phyloP scores from a whole-genome alignment of 768 basidiomycete genomes.

The Rhizopogon salebrosus region DNA sequence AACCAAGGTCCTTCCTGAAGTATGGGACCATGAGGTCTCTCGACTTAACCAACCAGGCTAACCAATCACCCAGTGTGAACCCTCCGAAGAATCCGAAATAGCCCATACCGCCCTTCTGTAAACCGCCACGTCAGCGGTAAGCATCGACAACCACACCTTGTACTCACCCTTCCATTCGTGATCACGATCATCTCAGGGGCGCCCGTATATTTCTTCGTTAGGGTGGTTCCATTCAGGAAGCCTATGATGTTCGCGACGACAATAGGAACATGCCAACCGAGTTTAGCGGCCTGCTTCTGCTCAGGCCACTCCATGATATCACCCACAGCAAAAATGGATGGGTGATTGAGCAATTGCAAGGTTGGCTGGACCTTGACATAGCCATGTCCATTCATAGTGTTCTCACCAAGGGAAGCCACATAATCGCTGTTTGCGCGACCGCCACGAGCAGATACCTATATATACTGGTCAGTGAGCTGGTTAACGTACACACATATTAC shows the following conservation, averaged over 20 bases:
- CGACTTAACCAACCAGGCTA: slow-evolving; percentile 36
- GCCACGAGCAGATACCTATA: slow-evolving; percentile 23
- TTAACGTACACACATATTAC: not conserved
- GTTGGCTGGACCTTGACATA: slow-evolving; percentile 51
- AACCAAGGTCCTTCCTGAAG: slow-evolving; percentile 25
- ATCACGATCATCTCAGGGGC: slow-evolving; percentile 47
- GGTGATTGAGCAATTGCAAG: slow-evolving; percentile 46
- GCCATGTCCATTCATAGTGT: slow-evolving; percentile 30
- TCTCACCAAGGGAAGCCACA: slow-evolving; percentile 38
- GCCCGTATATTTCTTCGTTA: slow-evolving; percentile 41
- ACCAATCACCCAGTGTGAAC: slow-evolving; percentile 39
- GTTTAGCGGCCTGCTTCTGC: slow-evolving; percentile 56
- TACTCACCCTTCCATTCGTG: slow-evolving; percentile 48
- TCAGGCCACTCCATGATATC: slow-evolving; percentile 62
- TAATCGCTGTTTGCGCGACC: slow-evolving; percentile 51
- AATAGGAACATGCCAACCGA: slow-evolving; percentile 35
- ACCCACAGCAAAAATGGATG: slow-evolving; percentile 59
- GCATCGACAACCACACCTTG: not conserved
- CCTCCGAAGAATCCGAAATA: slow-evolving; percentile 41
- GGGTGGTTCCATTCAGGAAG: slow-evolving; percentile 33
- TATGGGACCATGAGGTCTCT: slow-evolving; percentile 21
- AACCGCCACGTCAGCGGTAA: too few relatives aligned
- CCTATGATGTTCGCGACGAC: slow-evolving; percentile 45
- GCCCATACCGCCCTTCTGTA: slow-evolving; percentile 34
- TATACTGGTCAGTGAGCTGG: slow-evolving; percentile 1